These are phyloP conservation scores for Acorus calamus DNA, from an alignment of 106 monocot species.

Conservation along the genomic window DNA sequence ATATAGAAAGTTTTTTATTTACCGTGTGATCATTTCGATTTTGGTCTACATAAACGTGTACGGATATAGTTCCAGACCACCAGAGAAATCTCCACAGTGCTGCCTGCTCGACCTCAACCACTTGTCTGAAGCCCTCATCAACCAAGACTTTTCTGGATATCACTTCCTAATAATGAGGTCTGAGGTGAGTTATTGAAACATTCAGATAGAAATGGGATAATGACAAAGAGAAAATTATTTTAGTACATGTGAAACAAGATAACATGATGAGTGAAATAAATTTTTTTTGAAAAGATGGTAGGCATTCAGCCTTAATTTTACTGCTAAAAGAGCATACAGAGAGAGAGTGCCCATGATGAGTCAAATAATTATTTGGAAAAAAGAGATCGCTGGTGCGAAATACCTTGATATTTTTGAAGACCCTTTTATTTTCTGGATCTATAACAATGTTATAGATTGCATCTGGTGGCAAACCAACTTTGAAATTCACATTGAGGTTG, in stretches of 20 bases:
- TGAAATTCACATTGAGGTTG: conserved; percentile 66
- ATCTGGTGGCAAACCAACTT: conserved; percentile 91
- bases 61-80: conserved; percentile 85
- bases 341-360: too few relatives aligned
- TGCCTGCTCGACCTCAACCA: conserved; percentile 88
- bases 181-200: too few relatives aligned
- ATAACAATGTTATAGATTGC: conserved; percentile 83
- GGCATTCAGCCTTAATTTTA: too few relatives aligned
- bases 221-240: too few relatives aligned
- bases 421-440: conserved; percentile 85
- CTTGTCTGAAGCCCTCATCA: conserved; percentile 75
- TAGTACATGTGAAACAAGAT: too few relatives aligned
- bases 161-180: conserved; percentile 50
- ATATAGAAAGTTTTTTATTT: conserved; percentile 3
- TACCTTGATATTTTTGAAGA: conserved; percentile 99
- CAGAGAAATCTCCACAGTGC: conserved; percentile 93
- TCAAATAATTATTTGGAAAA: too few relatives aligned
- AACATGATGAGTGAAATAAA: too few relatives aligned
- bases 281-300: too few relatives aligned
- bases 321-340: too few relatives aligned
- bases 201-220: too few relatives aligned
- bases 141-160: conserved; percentile 67
- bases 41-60: conserved; percentile 86
- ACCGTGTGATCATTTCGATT: conserved; percentile 68
- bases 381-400: background rate